Evolutionary conservation across 1,284 basidiomycete species (phyloP).

Genomic region (Tilletia walkeri): DNA sequence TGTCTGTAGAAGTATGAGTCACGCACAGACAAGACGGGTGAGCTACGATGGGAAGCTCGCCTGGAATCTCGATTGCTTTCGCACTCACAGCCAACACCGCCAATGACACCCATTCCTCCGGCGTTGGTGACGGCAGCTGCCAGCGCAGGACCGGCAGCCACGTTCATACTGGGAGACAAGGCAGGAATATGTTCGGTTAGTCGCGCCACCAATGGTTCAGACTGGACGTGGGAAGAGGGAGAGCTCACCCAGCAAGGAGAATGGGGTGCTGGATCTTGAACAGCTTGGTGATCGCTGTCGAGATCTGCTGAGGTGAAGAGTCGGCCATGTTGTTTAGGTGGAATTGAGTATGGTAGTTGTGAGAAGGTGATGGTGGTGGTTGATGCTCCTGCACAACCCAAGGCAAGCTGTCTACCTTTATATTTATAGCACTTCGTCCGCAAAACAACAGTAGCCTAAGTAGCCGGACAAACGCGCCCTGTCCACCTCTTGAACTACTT

Average conservation of each 20-base stretch:
- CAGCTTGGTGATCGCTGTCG: slow-evolving; percentile 28
- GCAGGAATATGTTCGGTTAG: slow-evolving; percentile 1
- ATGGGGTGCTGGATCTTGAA: slow-evolving; percentile 28
- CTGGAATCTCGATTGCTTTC: background rate
- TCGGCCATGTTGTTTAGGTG: slow-evolving; percentile 29
- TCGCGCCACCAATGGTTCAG: background rate
- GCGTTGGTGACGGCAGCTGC: slow-evolving; percentile 49
- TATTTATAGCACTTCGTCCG: too few species aligned
- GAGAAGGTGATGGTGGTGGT: background rate
- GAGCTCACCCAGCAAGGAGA: slow-evolving; percentile 22
- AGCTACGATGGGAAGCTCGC: background rate
- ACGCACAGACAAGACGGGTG: background rate
- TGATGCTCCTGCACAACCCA: too few species aligned
- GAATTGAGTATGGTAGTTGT: background rate
- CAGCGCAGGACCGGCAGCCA: slow-evolving; percentile 46
- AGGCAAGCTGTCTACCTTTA: too few species aligned
- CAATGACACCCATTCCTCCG: slow-evolving; percentile 48
- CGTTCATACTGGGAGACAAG: slow-evolving; percentile 33
- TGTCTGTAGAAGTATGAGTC: slow-evolving; percentile 23
- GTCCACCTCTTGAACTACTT: too few species aligned
- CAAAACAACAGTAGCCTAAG: too few species aligned
- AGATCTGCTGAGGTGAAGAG: slow-evolving; percentile 30
- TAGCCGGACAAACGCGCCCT: too few species aligned
- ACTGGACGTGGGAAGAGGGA: background rate
- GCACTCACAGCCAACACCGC: slow-evolving; percentile 37